These are phyloP conservation scores for Cyberlindnera xylosilytica DNA, from an alignment of 805 yeast genomes.

Conservation along the genomic window DNA sequence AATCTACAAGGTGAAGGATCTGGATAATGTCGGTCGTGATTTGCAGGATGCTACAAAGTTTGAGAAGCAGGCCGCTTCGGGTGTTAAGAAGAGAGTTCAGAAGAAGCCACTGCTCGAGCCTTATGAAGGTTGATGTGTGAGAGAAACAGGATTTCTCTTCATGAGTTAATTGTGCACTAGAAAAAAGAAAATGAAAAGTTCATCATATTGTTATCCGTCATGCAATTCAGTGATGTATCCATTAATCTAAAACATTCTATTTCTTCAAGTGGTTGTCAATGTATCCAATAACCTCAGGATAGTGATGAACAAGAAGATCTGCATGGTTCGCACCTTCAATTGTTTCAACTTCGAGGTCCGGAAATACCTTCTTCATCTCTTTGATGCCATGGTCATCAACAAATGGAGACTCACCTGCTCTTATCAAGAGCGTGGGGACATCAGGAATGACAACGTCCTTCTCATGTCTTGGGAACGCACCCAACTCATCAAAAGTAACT, in stretches of 20 bases:
- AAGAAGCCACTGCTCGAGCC: constrained; percentile 53
- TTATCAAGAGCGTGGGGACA: constrained; percentile 36
- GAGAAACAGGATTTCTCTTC: no score
- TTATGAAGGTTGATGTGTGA: constrained; percentile 6
- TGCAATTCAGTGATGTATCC: no score
- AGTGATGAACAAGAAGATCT: constrained; percentile 7
- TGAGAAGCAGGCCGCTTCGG: constrained; percentile 36
- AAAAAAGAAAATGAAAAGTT: neutral
- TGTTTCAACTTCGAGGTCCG: neutral
- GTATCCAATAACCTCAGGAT: constrained; percentile 3
- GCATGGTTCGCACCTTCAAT: constrained; percentile 10
- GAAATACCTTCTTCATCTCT: constrained; percentile 4
- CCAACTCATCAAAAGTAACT: constrained; percentile 18
- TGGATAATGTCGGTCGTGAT: constrained; percentile 84
- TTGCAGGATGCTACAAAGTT: constrained; percentile 54
- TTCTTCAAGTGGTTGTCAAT: neutral
- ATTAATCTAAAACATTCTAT: no score
- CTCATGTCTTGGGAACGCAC: constrained; percentile 26
- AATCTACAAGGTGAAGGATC: constrained; percentile 85
- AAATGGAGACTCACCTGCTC: constrained; percentile 41
- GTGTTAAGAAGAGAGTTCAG: constrained; percentile 36
- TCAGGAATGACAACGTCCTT: neutral
- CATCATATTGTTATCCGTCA: no score
- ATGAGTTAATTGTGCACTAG: no score
- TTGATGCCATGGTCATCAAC: constrained; percentile 31